These are phyloP conservation scores for Aspergillus cejpii DNA, from an alignment of 2,329 filamentous ascomycete genomes.

Conservation along the genomic window DNA sequence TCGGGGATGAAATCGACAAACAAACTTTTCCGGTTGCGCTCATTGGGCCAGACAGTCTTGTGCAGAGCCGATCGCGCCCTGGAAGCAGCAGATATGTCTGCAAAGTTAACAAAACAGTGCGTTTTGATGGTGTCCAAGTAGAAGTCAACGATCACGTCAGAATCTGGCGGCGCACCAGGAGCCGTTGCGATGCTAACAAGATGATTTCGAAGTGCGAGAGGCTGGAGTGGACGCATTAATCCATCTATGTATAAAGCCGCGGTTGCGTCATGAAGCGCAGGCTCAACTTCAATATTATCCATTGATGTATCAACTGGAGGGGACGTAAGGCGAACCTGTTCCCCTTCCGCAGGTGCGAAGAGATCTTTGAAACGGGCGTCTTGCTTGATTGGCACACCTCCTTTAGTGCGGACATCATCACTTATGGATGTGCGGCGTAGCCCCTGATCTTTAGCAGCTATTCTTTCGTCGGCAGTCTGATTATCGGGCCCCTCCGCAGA, in stretches of 20 bases:
- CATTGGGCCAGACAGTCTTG: slow-evolving; percentile 74
- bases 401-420: slow-evolving; percentile 11
- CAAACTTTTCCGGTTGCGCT: slow-evolving; percentile 72
- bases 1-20: slow-evolving; percentile 87
- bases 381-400: slow-evolving; percentile 24
- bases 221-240: slow-evolving; percentile 78
- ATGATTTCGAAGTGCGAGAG: slow-evolving; percentile 59
- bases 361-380: slow-evolving; percentile 47
- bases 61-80: slow-evolving; percentile 72
- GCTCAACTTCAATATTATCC: slow-evolving; percentile 41
- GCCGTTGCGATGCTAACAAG: slow-evolving; percentile 62
- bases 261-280: slow-evolving; percentile 65
- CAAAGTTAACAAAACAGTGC: slow-evolving; percentile 75
- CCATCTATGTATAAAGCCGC: slow-evolving; percentile 80
- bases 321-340: slow-evolving; percentile 22
- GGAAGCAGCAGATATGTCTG: slow-evolving; percentile 61
- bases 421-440: slow-evolving; percentile 3
- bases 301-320: slow-evolving; percentile 23
- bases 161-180: slow-evolving; percentile 45
- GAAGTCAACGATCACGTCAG: slow-evolving; percentile 58
- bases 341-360: slow-evolving; percentile 32
- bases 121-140: slow-evolving; percentile 81
- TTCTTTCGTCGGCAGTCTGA: slow-evolving; percentile 17
- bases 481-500: slow-evolving; percentile 5
- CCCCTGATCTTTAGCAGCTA: slow-evolving; percentile 11